Percentiles rank a stretch among this genome's conserved stretches.
phyloP scores from a whole-genome alignment of 805 yeast genomes.

The Wickerhamiella vanderwaltii region DNA sequence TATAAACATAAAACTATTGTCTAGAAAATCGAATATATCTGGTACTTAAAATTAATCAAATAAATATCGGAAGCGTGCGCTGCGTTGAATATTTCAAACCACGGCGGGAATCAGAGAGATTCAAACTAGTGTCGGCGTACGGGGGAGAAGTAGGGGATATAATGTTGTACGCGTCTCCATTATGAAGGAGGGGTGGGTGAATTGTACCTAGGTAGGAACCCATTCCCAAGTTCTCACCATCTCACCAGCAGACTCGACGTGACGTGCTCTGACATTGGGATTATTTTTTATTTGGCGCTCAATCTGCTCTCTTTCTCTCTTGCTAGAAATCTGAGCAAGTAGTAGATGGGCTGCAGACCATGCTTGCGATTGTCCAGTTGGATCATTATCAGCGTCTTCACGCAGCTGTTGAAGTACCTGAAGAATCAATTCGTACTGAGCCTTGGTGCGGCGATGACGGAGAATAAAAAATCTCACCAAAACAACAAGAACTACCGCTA shows the following conservation, averaged over 20 bases:
- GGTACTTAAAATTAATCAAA: too few relatives aligned
- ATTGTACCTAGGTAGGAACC: constrained; percentile 32
- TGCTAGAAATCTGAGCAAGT: constrained; percentile 12
- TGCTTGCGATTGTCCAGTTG: constrained; percentile 14
- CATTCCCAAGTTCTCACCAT: constrained; percentile 83
- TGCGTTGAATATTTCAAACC: too few relatives aligned
- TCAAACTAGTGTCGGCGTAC: too few relatives aligned
- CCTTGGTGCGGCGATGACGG: constrained; percentile 1
- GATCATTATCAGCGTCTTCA: constrained; percentile 16
- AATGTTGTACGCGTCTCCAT: too few relatives aligned
- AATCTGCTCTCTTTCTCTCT: constrained; percentile 45
- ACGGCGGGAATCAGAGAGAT: too few relatives aligned
- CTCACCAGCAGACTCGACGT: constrained; percentile 73
- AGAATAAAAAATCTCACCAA: background rate
- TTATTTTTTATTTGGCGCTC: constrained; percentile 47
- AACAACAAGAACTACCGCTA: background rate
- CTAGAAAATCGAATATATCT: too few relatives aligned
- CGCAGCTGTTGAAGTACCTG: constrained; percentile 14
- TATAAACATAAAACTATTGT: too few relatives aligned
- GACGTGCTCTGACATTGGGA: constrained; percentile 47
- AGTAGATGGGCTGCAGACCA: constrained; percentile 15
- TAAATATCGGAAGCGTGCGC: too few relatives aligned
- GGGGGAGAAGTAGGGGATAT: too few relatives aligned
- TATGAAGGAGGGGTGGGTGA: too few relatives aligned
- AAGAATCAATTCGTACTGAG: constrained; percentile 12